Conservation (phyloP, 2,329 filamentous ascomycete species). For the Penicillium sp. region DNA sequence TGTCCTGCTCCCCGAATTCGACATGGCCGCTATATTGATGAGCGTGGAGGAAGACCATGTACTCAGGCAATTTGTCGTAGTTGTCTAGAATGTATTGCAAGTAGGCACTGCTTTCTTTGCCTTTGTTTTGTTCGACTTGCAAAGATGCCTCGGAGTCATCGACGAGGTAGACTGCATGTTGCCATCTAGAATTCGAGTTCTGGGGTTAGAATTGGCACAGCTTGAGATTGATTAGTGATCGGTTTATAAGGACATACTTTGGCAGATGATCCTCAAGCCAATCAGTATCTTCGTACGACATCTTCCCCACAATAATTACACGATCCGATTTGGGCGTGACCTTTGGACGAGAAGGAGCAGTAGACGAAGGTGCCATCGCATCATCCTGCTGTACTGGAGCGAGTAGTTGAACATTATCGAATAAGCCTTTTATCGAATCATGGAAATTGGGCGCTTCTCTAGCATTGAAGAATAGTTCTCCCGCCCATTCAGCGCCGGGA, state of each 20-base stretch:
- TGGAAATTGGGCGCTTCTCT: background rate
- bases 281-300: conserved; percentile 40
- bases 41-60: conserved; percentile 55
- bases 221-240: background rate
- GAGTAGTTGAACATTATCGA: background rate
- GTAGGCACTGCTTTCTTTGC: conserved; percentile 44
- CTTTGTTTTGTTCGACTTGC: conserved; percentile 37
- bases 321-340: conserved; percentile 29
- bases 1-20: conserved; percentile 54
- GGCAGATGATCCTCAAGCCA: conserved; percentile 46
- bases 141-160: conserved; percentile 30
- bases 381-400: background rate
- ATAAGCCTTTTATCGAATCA: background rate
- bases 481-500: conserved; percentile 9
- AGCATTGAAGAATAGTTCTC: background rate
- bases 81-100: conserved; percentile 47
- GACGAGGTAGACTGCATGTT: conserved; percentile 43
- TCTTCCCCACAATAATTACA: conserved; percentile 41
- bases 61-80: conserved; percentile 49
- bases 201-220: background rate
- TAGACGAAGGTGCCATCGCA: background rate
- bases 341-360: conserved; percentile 13
- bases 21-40: conserved; percentile 53
- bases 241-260: conserved; percentile 32
- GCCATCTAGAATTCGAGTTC: conserved; percentile 34